Evolutionary conservation across 2,329 filamentous ascomycete species (phyloP).

Genomic region (Stylonectria norvegica): DNA sequence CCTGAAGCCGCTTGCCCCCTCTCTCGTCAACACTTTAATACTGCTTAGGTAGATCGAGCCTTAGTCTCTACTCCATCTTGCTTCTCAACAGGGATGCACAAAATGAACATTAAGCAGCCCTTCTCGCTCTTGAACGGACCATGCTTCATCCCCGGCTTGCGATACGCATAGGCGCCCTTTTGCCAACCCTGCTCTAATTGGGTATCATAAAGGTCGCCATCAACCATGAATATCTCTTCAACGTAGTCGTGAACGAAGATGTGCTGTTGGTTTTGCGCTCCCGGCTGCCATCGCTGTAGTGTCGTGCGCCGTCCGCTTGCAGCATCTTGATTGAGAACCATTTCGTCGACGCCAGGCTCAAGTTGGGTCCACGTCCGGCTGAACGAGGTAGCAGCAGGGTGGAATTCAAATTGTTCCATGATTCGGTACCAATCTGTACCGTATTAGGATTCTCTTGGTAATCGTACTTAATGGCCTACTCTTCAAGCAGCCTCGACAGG

Average conservation of each 20-base stretch:
- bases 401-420: conserved; percentile 30
- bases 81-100: conserved; percentile 18
- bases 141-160: conserved; percentile 38
- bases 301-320: conserved; percentile 27
- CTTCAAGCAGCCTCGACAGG: too few species aligned
- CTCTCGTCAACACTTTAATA: too few species aligned
- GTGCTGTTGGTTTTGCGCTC: conserved; percentile 23
- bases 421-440: too few species aligned
- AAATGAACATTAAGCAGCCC: conserved; percentile 34
- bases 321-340: conserved; percentile 33
- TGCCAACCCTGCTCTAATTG: conserved; percentile 29
- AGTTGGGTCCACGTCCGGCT: conserved; percentile 24
- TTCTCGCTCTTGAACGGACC: conserved; percentile 34
- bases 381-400: conserved; percentile 18
- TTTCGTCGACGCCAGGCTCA: conserved; percentile 34
- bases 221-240: conserved; percentile 37
- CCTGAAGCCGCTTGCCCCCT: too few species aligned
- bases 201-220: conserved; percentile 34
- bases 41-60: too few species aligned
- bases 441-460: too few species aligned
- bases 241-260: conserved; percentile 35
- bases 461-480: too few species aligned
- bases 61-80: conserved; percentile 11
- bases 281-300: conserved; percentile 37
- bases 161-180: conserved; percentile 38